These are phyloP conservation scores for Tetrahymena borealis DNA, from an alignment of 73 alveolate genomes.

Conservation along the genomic window DNA sequence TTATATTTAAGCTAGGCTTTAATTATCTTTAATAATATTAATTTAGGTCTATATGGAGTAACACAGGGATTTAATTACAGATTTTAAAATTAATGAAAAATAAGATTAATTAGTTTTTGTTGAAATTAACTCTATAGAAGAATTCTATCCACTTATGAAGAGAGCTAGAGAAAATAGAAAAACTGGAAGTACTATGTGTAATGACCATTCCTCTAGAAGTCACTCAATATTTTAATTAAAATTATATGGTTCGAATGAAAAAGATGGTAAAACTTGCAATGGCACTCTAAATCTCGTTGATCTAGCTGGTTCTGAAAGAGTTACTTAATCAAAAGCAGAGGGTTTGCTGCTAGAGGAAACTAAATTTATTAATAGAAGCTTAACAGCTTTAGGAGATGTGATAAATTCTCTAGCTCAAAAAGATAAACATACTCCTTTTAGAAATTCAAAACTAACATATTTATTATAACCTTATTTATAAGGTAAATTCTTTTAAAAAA, in stretches of 20 bases:
- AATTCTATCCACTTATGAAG: conserved; percentile 4
- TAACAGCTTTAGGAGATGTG: conserved; percentile 72
- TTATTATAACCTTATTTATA: conserved; percentile 78
- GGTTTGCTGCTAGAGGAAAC: conserved; percentile 74
- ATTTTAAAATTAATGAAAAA: conserved; percentile 8
- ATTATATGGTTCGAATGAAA: conserved; percentile 42
- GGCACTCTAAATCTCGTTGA: conserved; percentile 82
- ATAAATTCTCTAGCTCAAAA: conserved; percentile 71
- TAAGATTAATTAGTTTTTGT: conserved; percentile 10
- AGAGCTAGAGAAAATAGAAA: conserved; percentile 23
- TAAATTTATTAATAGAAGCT: conserved; percentile 56
- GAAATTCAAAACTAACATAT: conserved; percentile 78
- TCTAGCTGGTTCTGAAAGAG: conserved; percentile 81
- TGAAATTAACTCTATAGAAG: background rate
- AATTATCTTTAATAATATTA: background rate
- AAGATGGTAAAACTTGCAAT: conserved; percentile 23
- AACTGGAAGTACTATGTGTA: conserved; percentile 78
- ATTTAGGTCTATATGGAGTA: background rate
- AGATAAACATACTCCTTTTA: conserved; percentile 70
- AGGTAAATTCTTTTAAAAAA: conserved; percentile 57
- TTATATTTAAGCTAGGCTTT: too few species aligned
- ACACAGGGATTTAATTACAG: conserved; percentile 33
- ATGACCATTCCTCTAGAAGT: conserved; percentile 86
- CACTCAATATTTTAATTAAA: conserved; percentile 80
- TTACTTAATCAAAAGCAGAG: conserved; percentile 67